Base-by-base conservation (phyloP, 2,329 filamentous ascomycete species). In the Fusarium temperatum region DNA sequence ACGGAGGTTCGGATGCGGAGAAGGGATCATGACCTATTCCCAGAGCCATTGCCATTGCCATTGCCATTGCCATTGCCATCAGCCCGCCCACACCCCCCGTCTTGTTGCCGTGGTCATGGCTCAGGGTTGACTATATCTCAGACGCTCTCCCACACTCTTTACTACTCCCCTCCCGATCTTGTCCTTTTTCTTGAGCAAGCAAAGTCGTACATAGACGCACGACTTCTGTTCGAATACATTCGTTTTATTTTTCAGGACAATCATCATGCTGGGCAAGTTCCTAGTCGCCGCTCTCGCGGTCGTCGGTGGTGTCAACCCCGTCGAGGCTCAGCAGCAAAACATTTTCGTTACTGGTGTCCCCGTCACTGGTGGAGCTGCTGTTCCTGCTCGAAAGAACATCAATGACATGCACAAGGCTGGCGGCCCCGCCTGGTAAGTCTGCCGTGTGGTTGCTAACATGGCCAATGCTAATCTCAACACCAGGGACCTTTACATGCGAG, bases 401-500 rank as follows among this genome's bases (percentile, higher is more conserved):
- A 86, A 87, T 72, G 81, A 83, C 10, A 75, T 89, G 14, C 82
- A 84, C 53, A 68, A 79, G 24, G 75, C 80, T 48, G 82, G 81
- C 39, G 85, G 85, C 5, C 81, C 85, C 13, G 79, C 84, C 72
- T 87, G 86, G 86, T 87, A 78, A 74, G 79, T 63, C 42, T 26
- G 35, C n/a, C 36, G 41, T 26, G 26, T 36, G 14, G 28, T 22
- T 22, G 24, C 24, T 28, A 45, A 39, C 20, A 24, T 24, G 38
- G 18, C 44, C n/a, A 54, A 35, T 42, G 45, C 67, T 79, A 24
- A 79, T 61, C 44, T 41, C 11, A n/a, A 41, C 24, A 17, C 12
- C 45, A 84, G 87, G 86, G 85, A 89, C 54, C 81, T 89, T 11
- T 87, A 87, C 72, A 81, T 89, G 30, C 83, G 83, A 45, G 84